Evolutionary conservation across 2,329 filamentous ascomycete species (phyloP).

Genomic region (Hypoxylon sp.): DNA sequence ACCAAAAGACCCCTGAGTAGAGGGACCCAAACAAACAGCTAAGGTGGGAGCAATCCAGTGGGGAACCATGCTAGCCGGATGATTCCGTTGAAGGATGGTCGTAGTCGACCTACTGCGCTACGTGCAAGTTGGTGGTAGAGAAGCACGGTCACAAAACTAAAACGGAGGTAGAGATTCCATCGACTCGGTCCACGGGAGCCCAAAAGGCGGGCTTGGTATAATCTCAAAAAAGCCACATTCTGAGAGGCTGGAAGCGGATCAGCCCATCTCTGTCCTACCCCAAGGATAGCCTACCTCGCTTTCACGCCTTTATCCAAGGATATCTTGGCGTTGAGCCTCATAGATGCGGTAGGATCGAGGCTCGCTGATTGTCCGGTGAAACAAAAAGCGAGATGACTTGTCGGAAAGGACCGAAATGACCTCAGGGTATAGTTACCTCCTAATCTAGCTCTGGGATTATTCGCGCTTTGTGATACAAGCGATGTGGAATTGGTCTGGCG

Average conservation of each 20-base stretch:
- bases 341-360: slow-evolving; percentile 5
- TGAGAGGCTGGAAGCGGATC: slow-evolving; percentile 8
- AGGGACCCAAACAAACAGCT: slow-evolving; percentile 23
- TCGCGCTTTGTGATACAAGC: slow-evolving; percentile 18
- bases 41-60: slow-evolving; percentile 32
- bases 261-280: slow-evolving; percentile 12
- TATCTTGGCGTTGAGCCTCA: slow-evolving; percentile 24
- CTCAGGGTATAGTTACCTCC: background rate
- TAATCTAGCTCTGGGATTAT: slow-evolving; percentile 1
- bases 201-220: slow-evolving; percentile 1
- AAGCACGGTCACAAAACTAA: slow-evolving; percentile 5
- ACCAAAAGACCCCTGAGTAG: slow-evolving; percentile 32
- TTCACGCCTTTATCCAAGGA: slow-evolving; percentile 1
- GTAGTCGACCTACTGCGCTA: background rate
- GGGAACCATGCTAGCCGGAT: slow-evolving; percentile 38
- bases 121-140: slow-evolving; percentile 14
- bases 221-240: slow-evolving; percentile 3
- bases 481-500: background rate
- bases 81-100: slow-evolving; percentile 34
- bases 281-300: slow-evolving; percentile 9
- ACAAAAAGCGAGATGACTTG: slow-evolving; percentile 9
- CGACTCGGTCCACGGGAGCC: slow-evolving; percentile 18
- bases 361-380: slow-evolving; percentile 14
- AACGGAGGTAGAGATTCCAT: slow-evolving; percentile 12
- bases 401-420: slow-evolving; percentile 17